Conservation (phyloP, 2,329 filamentous ascomycete genomes). For the Curvularia lunata region DNA sequence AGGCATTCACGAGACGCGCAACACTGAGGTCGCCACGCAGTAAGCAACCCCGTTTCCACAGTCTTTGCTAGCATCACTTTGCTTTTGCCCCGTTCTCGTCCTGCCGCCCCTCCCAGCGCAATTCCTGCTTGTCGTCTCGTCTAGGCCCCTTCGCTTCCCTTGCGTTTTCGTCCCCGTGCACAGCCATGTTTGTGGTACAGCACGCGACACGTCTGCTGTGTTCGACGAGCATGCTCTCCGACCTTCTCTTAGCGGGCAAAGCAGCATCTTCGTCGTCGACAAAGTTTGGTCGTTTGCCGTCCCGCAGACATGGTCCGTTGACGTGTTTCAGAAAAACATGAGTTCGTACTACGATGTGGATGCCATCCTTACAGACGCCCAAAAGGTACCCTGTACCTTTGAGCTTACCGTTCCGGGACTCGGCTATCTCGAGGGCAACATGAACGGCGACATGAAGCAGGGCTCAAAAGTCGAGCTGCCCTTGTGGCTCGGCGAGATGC, state of each 20-base stretch:
- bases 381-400: constrained; percentile 97
- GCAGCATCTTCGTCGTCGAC: neutral
- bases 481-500: constrained; percentile 93
- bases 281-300: neutral
- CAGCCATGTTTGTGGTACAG: constrained; percentile 29
- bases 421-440: constrained; percentile 87
- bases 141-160: constrained; percentile 17
- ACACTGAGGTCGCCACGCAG: constrained; percentile 26
- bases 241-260: neutral
- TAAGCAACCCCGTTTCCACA: constrained; percentile 23
- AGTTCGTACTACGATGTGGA: constrained; percentile 83
- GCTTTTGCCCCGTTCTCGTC: constrained; percentile 7
- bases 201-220: constrained; percentile 31
- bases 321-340: constrained; percentile 38
- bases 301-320: neutral
- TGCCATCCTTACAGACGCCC: constrained; percentile 82
- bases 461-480: constrained; percentile 83
- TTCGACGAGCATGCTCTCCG: constrained; percentile 7
- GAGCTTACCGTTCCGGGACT: constrained; percentile 86
- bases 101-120: constrained; percentile 3
- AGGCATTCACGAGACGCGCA: constrained; percentile 46
- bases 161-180: constrained; percentile 27
- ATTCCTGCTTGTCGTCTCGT: constrained; percentile 1
- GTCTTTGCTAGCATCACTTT: constrained; percentile 4
- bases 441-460: constrained; percentile 73